phyloP scores from a whole-genome alignment of 805 yeast genomes.

The Yamadazyma laniorum region DNA sequence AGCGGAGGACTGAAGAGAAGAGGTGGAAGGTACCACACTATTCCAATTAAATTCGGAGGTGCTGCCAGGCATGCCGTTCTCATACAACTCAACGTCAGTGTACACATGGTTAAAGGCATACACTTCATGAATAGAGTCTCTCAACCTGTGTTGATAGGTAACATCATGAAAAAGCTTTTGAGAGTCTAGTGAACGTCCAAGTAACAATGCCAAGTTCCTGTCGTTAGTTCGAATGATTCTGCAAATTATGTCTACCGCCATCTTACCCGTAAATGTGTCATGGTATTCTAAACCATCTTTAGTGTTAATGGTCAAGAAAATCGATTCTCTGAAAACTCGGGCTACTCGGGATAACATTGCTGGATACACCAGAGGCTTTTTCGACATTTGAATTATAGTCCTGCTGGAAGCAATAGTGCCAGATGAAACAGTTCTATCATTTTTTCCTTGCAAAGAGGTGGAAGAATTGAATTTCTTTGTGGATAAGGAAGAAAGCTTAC shows the following conservation, averaged over 20 bases:
- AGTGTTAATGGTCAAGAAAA: slow-evolving; percentile 71
- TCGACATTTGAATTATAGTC: slow-evolving; percentile 39
- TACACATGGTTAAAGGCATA: slow-evolving; percentile 73
- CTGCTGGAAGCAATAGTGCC: slow-evolving; percentile 34
- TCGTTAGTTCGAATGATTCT: slow-evolving; percentile 86
- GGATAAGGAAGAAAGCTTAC: slow-evolving; percentile 40
- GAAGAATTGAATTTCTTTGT: slow-evolving; percentile 40
- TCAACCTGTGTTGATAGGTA: slow-evolving; percentile 85
- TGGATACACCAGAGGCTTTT: slow-evolving; percentile 78
- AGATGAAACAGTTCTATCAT: slow-evolving; percentile 30
- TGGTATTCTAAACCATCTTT: slow-evolving; percentile 91
- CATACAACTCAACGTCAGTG: slow-evolving; percentile 44
- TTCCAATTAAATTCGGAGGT: slow-evolving; percentile 18
- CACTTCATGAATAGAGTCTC: slow-evolving; percentile 85
- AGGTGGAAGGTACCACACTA: slow-evolving; percentile 14
- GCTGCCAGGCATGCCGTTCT: slow-evolving; percentile 18
- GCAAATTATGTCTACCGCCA: slow-evolving; percentile 90
- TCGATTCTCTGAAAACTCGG: slow-evolving; percentile 63
- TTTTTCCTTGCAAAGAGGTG: slow-evolving; percentile 25
- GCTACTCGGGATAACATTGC: slow-evolving; percentile 88
- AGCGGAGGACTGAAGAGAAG: slow-evolving; percentile 12
- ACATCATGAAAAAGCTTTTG: slow-evolving; percentile 95
- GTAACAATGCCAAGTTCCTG: slow-evolving; percentile 79
- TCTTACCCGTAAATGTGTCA: slow-evolving; percentile 90
- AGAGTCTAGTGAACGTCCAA: slow-evolving; percentile 92